Percentiles rank a stretch among this genome's conserved stretches.
Conservation (phyloP, 2,329 filamentous ascomycete genomes). For the Aspergillus sp. region DNA sequence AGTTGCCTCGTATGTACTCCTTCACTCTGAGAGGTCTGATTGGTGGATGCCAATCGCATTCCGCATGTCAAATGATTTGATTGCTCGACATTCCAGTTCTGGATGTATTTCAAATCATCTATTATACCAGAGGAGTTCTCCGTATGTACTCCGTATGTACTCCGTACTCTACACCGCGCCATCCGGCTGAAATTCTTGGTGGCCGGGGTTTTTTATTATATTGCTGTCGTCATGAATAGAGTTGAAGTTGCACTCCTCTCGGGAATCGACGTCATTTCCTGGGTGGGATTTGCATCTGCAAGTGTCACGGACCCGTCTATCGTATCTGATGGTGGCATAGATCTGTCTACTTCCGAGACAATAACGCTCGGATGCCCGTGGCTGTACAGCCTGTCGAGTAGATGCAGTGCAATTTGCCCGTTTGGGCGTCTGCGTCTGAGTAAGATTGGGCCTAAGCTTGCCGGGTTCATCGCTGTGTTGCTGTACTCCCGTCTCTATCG, state of each 20-base stretch:
- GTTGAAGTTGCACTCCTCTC: constrained; percentile 6
- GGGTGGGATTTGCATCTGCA: constrained; percentile 7
- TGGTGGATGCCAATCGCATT: neutral
- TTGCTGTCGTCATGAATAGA: neutral
- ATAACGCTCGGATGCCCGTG: constrained; percentile 12
- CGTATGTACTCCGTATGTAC: no score
- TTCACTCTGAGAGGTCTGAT: neutral
- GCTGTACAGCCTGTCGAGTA: neutral
- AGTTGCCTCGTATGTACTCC: neutral
- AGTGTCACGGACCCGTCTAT: constrained; percentile 20
- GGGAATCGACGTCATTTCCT: constrained; percentile 16
- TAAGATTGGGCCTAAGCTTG: neutral
- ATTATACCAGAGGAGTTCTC: neutral
- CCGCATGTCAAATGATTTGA: neutral
- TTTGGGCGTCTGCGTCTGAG: neutral
- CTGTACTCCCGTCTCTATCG: neutral
- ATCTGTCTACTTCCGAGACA: constrained; percentile 6
- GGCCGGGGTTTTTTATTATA: constrained; percentile 1
- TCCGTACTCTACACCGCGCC: neutral
- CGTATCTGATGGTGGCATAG: constrained; percentile 1
- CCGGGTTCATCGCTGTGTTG: neutral
- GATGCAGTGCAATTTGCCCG: neutral
- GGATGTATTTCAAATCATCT: constrained; percentile 6
- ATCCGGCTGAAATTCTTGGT: neutral
- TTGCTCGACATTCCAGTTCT: neutral